phyloP scores from a whole-genome alignment of 768 basidiomycete genomes.

The Xanthoconium purpureum region DNA sequence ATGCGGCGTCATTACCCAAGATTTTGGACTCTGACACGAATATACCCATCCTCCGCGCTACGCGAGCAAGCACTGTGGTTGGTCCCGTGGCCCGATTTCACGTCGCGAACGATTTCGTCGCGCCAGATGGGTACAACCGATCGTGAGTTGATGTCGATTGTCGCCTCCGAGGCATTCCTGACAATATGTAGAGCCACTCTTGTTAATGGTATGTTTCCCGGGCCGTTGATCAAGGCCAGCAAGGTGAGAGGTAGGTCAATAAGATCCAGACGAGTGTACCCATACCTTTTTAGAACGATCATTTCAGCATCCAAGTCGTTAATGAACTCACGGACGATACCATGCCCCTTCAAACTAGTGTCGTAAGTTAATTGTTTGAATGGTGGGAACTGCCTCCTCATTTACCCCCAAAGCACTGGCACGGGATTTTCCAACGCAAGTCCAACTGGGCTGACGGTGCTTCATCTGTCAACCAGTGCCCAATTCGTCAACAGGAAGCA shows the following conservation, averaged over 20 bases:
- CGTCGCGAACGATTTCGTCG: neutral
- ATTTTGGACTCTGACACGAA: neutral
- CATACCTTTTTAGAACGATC: neutral
- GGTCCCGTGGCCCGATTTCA: neutral
- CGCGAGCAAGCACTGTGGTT: neutral
- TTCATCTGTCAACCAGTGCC: constrained; percentile 3
- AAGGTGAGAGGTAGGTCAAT: constrained; percentile 26
- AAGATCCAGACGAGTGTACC: neutral
- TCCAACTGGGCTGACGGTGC: constrained; percentile 8
- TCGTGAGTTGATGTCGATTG: neutral
- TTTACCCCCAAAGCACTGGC: neutral
- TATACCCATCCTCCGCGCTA: neutral
- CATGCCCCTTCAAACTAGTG: constrained; percentile 47
- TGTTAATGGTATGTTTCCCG: constrained; percentile 30
- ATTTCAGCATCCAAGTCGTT: neutral
- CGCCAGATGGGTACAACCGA: constrained; percentile 5
- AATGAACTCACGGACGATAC: constrained; percentile 34
- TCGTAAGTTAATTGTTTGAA: constrained; percentile 16
- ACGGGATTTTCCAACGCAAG: constrained; percentile 3
- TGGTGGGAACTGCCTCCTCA: constrained; percentile 13
- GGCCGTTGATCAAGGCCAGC: constrained; percentile 38
- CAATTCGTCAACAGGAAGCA: constrained; percentile 12
- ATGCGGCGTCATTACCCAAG: neutral
- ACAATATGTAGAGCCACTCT: neutral
- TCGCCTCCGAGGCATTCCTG: neutral